Conservation (phyloP, 768 basidiomycete genomes). For the Agaricus subrufescens region DNA sequence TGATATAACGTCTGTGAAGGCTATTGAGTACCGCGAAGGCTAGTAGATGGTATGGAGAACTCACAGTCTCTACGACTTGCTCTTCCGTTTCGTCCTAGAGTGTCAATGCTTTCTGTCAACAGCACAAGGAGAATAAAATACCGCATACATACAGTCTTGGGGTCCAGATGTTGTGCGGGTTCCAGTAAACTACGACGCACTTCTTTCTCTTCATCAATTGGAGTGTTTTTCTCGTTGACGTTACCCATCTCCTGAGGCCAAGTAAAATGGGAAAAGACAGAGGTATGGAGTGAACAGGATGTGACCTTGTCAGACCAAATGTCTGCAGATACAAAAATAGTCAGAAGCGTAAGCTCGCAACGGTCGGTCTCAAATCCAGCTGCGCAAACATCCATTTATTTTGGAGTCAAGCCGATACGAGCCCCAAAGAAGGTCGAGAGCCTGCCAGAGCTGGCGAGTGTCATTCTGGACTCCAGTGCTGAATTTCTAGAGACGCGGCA, state of each 20-base stretch:
- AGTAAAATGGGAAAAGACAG: neutral
- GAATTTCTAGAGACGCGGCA: too few species aligned
- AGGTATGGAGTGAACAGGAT: neutral
- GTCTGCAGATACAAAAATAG: constrained; percentile 3
- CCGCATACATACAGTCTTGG: constrained; percentile 1
- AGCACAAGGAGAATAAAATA: neutral
- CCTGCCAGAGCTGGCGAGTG: too few species aligned
- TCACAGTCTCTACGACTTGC: neutral
- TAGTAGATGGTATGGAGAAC: neutral
- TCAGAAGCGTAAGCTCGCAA: neutral
- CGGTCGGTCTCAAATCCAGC: neutral
- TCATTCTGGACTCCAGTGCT: too few species aligned
- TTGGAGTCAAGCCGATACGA: neutral
- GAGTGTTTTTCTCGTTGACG: constrained; percentile 1
- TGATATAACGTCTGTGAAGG: neutral
- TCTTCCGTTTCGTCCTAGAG: neutral
- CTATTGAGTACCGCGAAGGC: neutral
- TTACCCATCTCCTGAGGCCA: neutral
- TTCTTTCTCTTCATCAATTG: neutral
- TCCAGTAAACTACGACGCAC: neutral
- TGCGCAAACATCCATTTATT: neutral
- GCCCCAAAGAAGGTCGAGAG: too few species aligned
- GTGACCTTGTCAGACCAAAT: neutral
- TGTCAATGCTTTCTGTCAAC: neutral
- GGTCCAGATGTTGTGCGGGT: neutral